Evolutionary conservation across 371 early-diverging fungal genomes (phyloP), one percentile per base, ranked within the genome.

Genomic region (Chytridium lagenaria): DNA sequence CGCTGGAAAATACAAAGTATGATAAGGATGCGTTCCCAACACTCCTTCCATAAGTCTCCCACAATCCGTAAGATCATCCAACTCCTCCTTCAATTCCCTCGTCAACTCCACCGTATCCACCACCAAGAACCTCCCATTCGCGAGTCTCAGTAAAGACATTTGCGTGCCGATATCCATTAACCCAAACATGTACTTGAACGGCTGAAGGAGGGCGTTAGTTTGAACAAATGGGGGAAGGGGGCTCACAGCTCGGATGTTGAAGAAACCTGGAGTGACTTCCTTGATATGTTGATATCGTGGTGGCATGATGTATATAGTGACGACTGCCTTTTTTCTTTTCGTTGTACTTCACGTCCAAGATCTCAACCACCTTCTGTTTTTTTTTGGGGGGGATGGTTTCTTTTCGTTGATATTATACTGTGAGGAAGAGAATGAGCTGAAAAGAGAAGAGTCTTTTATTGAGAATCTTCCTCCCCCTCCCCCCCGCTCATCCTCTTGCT

Each of bases 11-110:
- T n/a, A 31, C 2, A 77, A 39, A 2, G 73, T 73, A 71, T 77
- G 77, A 67, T 39, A 72, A 22, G 77, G 73, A 38, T 77, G 74
- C 10, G 77, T 73, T 2, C 63, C 77, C 1, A 77, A 37, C 22
- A 77, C 68, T 7, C 73, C 71, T 50, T 77, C 77, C 33, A 77
- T 72, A 30, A 77, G 49, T 12, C 38, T 33, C 3, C 77, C 73
- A 49, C 63, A 50, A 34, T 69, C 37, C 22, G 77, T 77, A 19
- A 77, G 59, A 1, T 31, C 34, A 36, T 70, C 67, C 22, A 73
- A 30, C 59, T 69, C 70, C 5, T 19, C 44, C 44, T 70, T 73
- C 1, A 50, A 15, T 7, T 34, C 34, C 2, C 33, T 59, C 16
- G 69, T 66, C 31, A 77, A 68, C 34, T 64, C 67, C 3, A 77